phyloP scores from a whole-genome alignment of 768 basidiomycete genomes.

The Coprinopsis strossmayeri region DNA sequence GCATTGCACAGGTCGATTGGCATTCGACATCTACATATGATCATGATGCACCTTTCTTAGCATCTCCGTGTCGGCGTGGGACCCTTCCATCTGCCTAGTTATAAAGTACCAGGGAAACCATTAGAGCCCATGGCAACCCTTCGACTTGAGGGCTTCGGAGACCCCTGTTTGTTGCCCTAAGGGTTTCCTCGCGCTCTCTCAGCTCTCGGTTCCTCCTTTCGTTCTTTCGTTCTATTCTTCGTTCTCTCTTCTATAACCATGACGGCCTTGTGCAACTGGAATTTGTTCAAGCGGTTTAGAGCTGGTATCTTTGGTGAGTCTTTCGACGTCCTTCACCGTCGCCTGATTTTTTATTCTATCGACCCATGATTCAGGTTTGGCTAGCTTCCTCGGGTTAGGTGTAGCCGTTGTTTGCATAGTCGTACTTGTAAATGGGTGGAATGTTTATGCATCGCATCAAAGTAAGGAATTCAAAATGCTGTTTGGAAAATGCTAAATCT shows the following conservation, averaged over 20 bases:
- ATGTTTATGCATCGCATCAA: constrained; percentile 22
- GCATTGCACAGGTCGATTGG: neutral
- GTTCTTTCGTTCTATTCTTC: constrained; percentile 10
- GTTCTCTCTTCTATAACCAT: constrained; percentile 14
- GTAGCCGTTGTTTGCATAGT: constrained; percentile 26
- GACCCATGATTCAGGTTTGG: constrained; percentile 19
- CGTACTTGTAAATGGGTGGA: constrained; percentile 30
- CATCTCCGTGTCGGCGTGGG: neutral
- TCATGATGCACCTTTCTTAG: neutral
- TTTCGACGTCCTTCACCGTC: neutral
- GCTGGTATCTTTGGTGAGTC: constrained; percentile 28
- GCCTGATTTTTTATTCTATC: neutral
- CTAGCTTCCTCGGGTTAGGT: constrained; percentile 24
- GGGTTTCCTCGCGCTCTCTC: constrained; percentile 23
- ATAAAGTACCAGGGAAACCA: constrained; percentile 3
- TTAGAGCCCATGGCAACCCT: constrained; percentile 2
- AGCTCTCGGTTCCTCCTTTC: constrained; percentile 17
- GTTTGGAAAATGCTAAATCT: neutral
- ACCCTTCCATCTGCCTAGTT: neutral
- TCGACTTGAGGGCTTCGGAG: constrained; percentile 3
- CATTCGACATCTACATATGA: neutral
- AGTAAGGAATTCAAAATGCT: constrained; percentile 19
- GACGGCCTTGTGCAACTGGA: constrained; percentile 22
- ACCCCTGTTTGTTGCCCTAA: constrained; percentile 21
- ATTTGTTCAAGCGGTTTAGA: constrained; percentile 27